Percentiles rank a stretch among this genome's conserved stretches.
phyloP scores from a whole-genome alignment of 2,329 filamentous ascomycete species.

The Celoporthe dispersa region DNA sequence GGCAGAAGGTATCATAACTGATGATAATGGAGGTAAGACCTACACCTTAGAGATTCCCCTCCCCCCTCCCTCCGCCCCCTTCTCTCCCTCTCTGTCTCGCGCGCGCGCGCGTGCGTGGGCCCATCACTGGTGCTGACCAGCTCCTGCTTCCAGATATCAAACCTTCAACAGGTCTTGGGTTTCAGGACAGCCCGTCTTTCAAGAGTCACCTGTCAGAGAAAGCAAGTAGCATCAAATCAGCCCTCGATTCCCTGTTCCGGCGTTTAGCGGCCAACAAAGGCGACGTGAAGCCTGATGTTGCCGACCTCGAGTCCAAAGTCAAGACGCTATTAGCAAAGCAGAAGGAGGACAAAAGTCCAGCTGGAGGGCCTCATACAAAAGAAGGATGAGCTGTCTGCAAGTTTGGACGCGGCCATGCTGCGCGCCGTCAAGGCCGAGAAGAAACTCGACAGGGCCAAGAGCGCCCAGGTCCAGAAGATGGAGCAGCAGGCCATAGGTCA shows the following conservation, averaged over 20 bases:
- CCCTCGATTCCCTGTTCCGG: constrained; percentile 71
- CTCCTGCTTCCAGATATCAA: constrained; percentile 48
- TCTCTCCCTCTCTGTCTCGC: not conserved
- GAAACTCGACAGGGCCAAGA: constrained; percentile 87
- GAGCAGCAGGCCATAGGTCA: constrained; percentile 86
- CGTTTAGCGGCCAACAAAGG: constrained; percentile 57
- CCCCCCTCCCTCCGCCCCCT: not conserved
- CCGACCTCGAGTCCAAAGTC: constrained; percentile 75
- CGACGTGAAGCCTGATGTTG: constrained; percentile 67
- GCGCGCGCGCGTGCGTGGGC: too few relatives aligned
- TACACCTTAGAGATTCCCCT: not conserved
- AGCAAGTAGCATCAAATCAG: constrained; percentile 74
- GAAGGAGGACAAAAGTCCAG: constrained; percentile 79
- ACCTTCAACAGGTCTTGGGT: constrained; percentile 63
- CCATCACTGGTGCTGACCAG: constrained; percentile 34
- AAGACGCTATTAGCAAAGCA: constrained; percentile 77
- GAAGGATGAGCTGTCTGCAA: constrained; percentile 83
- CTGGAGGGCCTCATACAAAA: constrained; percentile 76
- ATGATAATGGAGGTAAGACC: constrained; percentile 48
- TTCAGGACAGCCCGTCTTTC: constrained; percentile 72
- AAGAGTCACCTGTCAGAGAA: constrained; percentile 79
- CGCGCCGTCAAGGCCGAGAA: constrained; percentile 96
- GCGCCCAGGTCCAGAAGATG: constrained; percentile 85
- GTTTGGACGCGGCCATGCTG: constrained; percentile 84
- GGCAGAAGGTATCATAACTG: constrained; percentile 54